Conservation (phyloP, 1,284 basidiomycete species). For the Cerioporus squamosus region DNA sequence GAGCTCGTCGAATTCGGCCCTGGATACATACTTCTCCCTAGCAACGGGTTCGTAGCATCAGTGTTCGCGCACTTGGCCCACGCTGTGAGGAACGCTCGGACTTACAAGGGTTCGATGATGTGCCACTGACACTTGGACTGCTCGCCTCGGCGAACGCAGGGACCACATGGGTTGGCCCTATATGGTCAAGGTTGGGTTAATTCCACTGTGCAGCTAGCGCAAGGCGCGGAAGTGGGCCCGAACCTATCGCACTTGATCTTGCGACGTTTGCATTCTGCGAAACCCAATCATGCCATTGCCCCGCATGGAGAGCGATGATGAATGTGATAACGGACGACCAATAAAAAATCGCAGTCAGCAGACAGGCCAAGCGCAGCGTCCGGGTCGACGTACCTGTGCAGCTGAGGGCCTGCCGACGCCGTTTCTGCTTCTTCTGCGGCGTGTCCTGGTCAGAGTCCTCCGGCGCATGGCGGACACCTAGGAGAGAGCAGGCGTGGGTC, state of each 20-base stretch:
- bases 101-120: conserved; percentile 60
- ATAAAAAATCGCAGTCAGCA: conserved; percentile 15
- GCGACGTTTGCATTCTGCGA: conserved; percentile 58
- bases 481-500: background rate
- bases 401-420: conserved; percentile 73
- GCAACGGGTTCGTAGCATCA: conserved; percentile 13
- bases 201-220: conserved; percentile 23
- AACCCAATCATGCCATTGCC: conserved; percentile 4
- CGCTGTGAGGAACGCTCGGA: conserved; percentile 10
- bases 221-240: conserved; percentile 27
- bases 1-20: conserved; percentile 57
- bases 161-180: conserved; percentile 59
- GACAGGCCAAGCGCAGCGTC: background rate
- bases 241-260: conserved; percentile 68
- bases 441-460: conserved; percentile 54
- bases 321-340: conserved; percentile 10
- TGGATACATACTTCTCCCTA: conserved; percentile 62
- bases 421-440: conserved; percentile 71
- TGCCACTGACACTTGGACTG: conserved; percentile 61
- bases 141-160: conserved; percentile 57
- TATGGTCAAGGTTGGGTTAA: conserved; percentile 21
- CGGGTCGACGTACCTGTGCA: conserved; percentile 63
- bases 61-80: conserved; percentile 9
- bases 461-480: conserved; percentile 27
- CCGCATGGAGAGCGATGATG: conserved; percentile 5